These are phyloP conservation scores for Ormosia semicastrata DNA, from an alignment of 306 rosid species.

Conservation along the genomic window DNA sequence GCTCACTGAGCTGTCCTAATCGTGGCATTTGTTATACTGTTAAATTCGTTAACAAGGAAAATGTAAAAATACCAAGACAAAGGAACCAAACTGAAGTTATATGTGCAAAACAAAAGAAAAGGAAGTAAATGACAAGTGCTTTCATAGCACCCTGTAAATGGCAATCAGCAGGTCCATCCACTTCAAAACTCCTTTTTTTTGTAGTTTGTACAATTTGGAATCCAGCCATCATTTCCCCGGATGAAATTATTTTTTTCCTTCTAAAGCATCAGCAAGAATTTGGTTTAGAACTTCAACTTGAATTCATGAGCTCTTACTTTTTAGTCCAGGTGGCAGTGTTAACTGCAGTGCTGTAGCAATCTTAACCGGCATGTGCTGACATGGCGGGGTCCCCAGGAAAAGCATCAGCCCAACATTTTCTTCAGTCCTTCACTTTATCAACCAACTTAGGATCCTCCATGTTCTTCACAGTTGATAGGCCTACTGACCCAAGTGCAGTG, in stretches of 20 bases:
- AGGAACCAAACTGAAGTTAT: conserved; percentile 27
- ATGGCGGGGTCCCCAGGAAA: not conserved
- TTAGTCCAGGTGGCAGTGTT: conserved; percentile 1
- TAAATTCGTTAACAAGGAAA: conserved; percentile 4
- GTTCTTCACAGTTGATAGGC: conserved; percentile 40
- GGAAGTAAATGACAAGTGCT: conserved; percentile 8
- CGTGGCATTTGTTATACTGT: not conserved
- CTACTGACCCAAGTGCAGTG: conserved; percentile 45
- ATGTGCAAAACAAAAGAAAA: conserved; percentile 23
- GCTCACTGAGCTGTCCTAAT: conserved; percentile 13
- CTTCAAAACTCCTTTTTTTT: not conserved
- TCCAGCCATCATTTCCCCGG: conserved; percentile 1
- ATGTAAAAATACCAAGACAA: not conserved
- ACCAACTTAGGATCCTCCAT: conserved; percentile 32
- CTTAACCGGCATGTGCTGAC: not conserved
- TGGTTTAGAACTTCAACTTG: not conserved
- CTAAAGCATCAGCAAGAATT: conserved; percentile 27
- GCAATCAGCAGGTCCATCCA: conserved; percentile 2
- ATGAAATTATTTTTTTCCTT: conserved; percentile 1
- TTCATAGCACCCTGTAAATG: conserved; percentile 11
- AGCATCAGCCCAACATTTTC: conserved; percentile 13
- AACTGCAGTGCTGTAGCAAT: conserved; percentile 14
- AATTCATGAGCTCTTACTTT: conserved; percentile 10
- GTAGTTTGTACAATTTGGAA: conserved; percentile 24
- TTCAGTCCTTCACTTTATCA: conserved; percentile 39